A percentile compares a stretch with the other conserved stretches of the same genome.
phyloP scores from a whole-genome alignment of 1,139 yeast genomes.

The Geotrichum siamense region DNA sequence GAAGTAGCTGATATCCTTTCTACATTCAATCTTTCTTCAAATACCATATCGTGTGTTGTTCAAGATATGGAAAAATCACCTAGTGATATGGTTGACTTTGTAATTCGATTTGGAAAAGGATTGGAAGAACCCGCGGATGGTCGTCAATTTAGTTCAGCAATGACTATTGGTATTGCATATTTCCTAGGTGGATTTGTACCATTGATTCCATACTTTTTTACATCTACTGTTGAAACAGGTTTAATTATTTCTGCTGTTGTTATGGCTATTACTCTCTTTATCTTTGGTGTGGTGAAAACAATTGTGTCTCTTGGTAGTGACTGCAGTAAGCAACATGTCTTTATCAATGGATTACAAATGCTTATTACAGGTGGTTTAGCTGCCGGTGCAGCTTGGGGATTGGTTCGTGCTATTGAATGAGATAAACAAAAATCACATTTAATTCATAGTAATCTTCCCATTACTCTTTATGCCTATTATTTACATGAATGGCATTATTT shows the following conservation, averaged over 20 bases:
- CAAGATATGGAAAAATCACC: conserved; percentile 61
- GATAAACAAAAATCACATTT: too few relatives aligned
- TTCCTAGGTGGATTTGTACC: conserved; percentile 82
- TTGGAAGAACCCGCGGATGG: conserved; percentile 77
- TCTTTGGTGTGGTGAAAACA: conserved; percentile 83
- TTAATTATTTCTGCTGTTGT: conserved; percentile 66
- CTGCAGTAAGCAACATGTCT: conserved; percentile 53
- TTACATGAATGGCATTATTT: too few relatives aligned
- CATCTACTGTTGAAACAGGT: conserved; percentile 65
- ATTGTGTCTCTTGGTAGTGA: conserved; percentile 76
- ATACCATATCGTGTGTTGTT: conserved; percentile 53
- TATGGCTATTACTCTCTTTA: conserved; percentile 78
- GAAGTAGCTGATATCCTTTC: conserved; percentile 61
- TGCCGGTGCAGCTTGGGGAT: conserved; percentile 94
- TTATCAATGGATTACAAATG: conserved; percentile 84
- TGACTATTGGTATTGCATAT: conserved; percentile 68
- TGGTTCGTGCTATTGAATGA: conserved; percentile 68
- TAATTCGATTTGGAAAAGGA: conserved; percentile 66
- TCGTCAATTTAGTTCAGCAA: conserved; percentile 65
- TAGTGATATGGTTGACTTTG: conserved; percentile 55
- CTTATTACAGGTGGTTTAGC: conserved; percentile 88
- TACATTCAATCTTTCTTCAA: conserved; percentile 62
- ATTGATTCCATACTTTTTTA: conserved; percentile 70
- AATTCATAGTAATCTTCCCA: too few relatives aligned
- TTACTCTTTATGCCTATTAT: too few relatives aligned